These are phyloP conservation scores for Calocybe gangraenosa DNA, from an alignment of 768 basidiomycete species.

Conservation along the genomic window DNA sequence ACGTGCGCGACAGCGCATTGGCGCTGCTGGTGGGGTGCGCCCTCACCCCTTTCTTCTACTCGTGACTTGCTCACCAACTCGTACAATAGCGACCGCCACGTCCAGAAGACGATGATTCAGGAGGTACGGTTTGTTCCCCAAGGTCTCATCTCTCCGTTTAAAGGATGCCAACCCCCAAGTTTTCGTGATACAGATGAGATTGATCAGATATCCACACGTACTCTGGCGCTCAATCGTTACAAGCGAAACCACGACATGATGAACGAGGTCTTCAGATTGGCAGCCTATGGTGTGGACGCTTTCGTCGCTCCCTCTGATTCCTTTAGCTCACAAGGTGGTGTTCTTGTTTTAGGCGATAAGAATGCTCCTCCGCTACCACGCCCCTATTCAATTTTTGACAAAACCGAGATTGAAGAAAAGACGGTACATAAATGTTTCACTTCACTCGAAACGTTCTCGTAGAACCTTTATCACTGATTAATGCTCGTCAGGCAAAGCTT, in stretches of 20 bases:
- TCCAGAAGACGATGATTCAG: conserved; percentile 61
- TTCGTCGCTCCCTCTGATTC: background rate
- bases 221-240: conserved; percentile 69
- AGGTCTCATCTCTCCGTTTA: too few relatives aligned
- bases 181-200: too few relatives aligned
- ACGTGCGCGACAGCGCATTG: conserved; percentile 44
- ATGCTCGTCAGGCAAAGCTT: conserved; percentile 43
- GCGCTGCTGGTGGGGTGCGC: conserved; percentile 37
- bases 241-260: conserved; percentile 81
- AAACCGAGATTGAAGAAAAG: conserved; percentile 52
- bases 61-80: conserved; percentile 4
- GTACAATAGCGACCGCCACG: conserved; percentile 29
- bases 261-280: conserved; percentile 76
- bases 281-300: conserved; percentile 52
- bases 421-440: too few relatives aligned
- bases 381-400: conserved; percentile 61
- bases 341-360: conserved; percentile 37
- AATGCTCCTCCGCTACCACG: conserved; percentile 28
- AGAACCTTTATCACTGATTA: background rate
- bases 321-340: background rate
- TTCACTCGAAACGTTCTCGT: too few relatives aligned
- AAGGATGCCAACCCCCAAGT: too few relatives aligned
- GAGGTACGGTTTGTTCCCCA: too few relatives aligned
- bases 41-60: background rate
- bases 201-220: conserved; percentile 68